Base-by-base conservation (phyloP, 106 monocot species). In the Posidonia australis region DNA sequence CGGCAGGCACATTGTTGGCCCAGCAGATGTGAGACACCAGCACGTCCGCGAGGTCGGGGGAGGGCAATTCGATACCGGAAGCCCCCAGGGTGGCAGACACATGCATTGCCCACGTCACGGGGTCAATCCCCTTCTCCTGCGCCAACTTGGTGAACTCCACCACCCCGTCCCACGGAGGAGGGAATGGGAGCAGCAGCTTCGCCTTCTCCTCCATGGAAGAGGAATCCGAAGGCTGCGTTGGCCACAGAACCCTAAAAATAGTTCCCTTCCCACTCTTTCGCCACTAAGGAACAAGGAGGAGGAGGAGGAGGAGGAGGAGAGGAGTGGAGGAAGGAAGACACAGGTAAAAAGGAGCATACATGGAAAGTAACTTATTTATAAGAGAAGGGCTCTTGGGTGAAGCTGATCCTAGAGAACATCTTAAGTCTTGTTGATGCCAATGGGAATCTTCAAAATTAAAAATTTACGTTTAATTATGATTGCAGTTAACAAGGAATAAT, bases 21-120 rank as follows among this genome's bases (percentile, higher is more conserved):
- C 80, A 80, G 64, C 70, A 81, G 13, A 93, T 22, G 42, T 79
- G 69, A 3, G 76, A 69, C 28, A 80, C 80, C n/a, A 80, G 54
- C 5, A 63, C 53, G 20, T 42, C 19, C n/a, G 75, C 75, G 7
- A 80, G 71, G 26, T 71, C 75, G 44, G 74, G 60, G 0, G 80
- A 80, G 13, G 80, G 80, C 13, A 71, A 46, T 41, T 28, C 36
- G 16, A 59, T 67, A 13, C 80, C 80, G 7, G 56, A 59, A 32
- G 64, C 12, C 7, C 23, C 23, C 2, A 80, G 62, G 4, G 25
- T 32, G 61, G 80, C 53, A 0, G 67, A 42, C 4, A 80, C 47
- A 2, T 67, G 67, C 10, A 55, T 31, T 2, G 67, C 75, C 80
- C 80, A 80, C 11, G 70, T 18, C 36, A 22, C 47, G 14, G 80